Conservation (phyloP, 257 asterid genomes). For the Schizonepeta tenuifolia region DNA sequence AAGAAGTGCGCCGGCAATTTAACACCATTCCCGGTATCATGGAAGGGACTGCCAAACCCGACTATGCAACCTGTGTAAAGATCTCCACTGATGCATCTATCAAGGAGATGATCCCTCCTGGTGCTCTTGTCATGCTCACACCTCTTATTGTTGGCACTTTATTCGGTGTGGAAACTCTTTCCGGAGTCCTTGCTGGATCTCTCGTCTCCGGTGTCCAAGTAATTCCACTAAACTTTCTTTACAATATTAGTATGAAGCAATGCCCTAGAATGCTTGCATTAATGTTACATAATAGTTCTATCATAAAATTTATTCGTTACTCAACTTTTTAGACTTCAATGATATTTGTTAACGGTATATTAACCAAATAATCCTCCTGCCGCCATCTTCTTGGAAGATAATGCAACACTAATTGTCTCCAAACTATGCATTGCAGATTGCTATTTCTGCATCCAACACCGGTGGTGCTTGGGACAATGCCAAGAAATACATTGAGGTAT, state of each 20-base stretch:
- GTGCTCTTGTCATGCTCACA: slow-evolving; percentile 60
- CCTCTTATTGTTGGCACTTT: slow-evolving; percentile 55
- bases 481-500: slow-evolving; percentile 53
- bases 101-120: slow-evolving; percentile 61
- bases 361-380: background rate
- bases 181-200: slow-evolving; percentile 62
- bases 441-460: slow-evolving; percentile 57
- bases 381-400: background rate
- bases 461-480: slow-evolving; percentile 59
- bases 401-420: background rate
- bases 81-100: slow-evolving; percentile 61
- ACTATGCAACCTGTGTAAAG: slow-evolving; percentile 61
- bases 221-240: background rate
- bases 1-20: slow-evolving; percentile 59
- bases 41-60: slow-evolving; percentile 61
- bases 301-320: background rate
- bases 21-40: slow-evolving; percentile 52
- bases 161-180: slow-evolving; percentile 59
- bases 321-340: no score
- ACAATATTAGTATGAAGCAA: background rate
- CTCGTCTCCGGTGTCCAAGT: slow-evolving; percentile 64
- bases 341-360: background rate
- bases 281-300: background rate
- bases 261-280: background rate
- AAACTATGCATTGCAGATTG: slow-evolving; percentile 36